Conservation (phyloP, 179 eudicot genomes). For the Spinacia oleracea region DNA sequence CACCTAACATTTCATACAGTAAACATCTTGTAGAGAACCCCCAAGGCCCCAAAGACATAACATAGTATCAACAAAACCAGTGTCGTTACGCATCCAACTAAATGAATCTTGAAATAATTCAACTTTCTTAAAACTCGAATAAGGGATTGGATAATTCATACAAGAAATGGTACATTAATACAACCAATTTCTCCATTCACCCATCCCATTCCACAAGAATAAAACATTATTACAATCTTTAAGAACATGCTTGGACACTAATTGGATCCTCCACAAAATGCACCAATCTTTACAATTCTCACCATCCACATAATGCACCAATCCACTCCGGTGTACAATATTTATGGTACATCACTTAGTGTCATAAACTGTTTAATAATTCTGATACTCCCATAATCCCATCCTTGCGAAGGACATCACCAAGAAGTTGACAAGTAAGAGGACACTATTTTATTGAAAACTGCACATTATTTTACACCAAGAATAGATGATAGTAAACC, state of each 20-base stretch:
- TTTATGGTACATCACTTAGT: too few species aligned
- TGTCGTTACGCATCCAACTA: too few species aligned
- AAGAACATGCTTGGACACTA: neutral
- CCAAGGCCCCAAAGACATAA: neutral
- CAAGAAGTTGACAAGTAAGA: too few species aligned
- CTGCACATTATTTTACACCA: too few species aligned
- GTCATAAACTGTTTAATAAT: too few species aligned
- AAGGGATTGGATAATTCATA: neutral
- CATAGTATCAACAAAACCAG: neutral
- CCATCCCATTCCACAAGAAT: neutral
- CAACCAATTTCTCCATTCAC: neutral
- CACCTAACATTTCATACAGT: neutral
- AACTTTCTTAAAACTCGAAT: neutral
- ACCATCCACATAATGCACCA: too few species aligned
- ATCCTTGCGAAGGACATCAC: too few species aligned
- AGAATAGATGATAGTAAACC: too few species aligned
- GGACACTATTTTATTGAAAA: too few species aligned
- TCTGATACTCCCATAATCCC: too few species aligned
- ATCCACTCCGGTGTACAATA: too few species aligned
- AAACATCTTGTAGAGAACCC: neutral
- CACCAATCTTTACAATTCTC: neutral
- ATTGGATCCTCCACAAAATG: neutral
- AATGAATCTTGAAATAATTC: neutral
- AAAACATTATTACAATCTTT: neutral
- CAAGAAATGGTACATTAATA: neutral